Evolutionary conservation across 1,139 yeast genomes (phyloP).

Genomic region (Candida pseudocylindracea): DNA sequence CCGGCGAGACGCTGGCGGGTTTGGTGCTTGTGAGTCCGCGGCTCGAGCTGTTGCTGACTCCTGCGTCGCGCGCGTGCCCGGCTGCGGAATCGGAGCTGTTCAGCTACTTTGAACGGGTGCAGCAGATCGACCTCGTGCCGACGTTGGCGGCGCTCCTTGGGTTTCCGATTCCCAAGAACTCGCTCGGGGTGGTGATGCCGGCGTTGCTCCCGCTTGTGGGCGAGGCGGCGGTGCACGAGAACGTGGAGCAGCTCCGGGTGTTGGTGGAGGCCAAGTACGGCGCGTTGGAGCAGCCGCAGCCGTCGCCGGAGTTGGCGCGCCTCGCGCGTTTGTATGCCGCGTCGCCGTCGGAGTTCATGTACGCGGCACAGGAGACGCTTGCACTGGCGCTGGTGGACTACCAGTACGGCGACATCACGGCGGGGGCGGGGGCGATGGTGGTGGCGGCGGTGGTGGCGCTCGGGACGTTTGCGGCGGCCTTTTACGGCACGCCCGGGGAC

Average conservation of each 20-base stretch:
- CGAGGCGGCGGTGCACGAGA: constrained; percentile 29
- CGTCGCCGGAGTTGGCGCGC: not conserved
- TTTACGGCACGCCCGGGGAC: not conserved
- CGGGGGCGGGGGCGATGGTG: not conserved
- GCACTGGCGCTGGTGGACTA: not conserved
- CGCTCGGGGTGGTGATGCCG: constrained; percentile 48
- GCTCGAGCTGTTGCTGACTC: constrained; percentile 8
- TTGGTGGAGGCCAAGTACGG: constrained; percentile 10
- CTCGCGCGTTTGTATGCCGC: not conserved
- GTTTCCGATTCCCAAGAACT: constrained; percentile 72
- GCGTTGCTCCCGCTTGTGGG: constrained; percentile 32
- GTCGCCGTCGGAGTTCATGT: not conserved
- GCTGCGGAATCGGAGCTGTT: constrained; percentile 14
- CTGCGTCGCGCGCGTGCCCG: no score
- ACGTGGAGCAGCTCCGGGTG: constrained; percentile 32
- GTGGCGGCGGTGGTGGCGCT: not conserved
- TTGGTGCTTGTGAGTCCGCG: constrained; percentile 44
- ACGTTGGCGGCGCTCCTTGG: constrained; percentile 54
- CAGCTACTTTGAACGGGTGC: constrained; percentile 28
- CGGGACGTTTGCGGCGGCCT: not conserved
- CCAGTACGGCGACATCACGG: not conserved
- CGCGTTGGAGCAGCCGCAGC: not conserved
- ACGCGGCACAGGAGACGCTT: not conserved
- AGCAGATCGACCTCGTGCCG: constrained; percentile 81
- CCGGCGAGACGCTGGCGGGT: constrained; percentile 82